phyloP scores from a whole-genome alignment of 108 stramenopile species.

The Fistulifera pelliculosa region DNA sequence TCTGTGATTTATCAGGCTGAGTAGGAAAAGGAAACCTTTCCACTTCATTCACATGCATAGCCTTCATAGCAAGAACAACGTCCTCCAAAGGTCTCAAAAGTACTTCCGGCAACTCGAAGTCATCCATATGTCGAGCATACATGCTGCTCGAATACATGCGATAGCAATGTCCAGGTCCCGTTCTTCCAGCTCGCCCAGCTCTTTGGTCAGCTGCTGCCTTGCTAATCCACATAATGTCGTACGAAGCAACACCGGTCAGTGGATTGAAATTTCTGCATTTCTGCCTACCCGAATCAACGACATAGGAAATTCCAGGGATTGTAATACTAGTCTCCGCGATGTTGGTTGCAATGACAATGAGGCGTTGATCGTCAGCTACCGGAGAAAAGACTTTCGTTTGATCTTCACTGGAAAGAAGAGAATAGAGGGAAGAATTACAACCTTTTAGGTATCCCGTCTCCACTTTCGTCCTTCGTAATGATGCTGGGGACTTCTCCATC shows the following conservation, averaged over 20 bases:
- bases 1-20: slow-evolving; percentile 56
- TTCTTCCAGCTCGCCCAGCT: slow-evolving; percentile 93
- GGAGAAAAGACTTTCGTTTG: slow-evolving; percentile 88
- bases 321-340: slow-evolving; percentile 95
- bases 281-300: slow-evolving; percentile 95
- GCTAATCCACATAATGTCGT: slow-evolving; percentile 94
- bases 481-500: neutral
- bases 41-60: slow-evolving; percentile 70
- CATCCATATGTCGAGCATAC: slow-evolving; percentile 81
- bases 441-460: slow-evolving; percentile 51
- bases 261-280: slow-evolving; percentile 86
- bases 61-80: slow-evolving; percentile 87
- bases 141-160: slow-evolving; percentile 89
- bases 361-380: slow-evolving; percentile 78
- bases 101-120: slow-evolving; percentile 81
- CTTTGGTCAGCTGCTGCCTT: slow-evolving; percentile 96
- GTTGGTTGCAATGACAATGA: slow-evolving; percentile 95
- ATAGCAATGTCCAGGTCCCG: slow-evolving; percentile 96
- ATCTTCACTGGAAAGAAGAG: slow-evolving; percentile 85
- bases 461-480: neutral
- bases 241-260: slow-evolving; percentile 77
- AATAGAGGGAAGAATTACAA: slow-evolving; percentile 88
- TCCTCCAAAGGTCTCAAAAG: slow-evolving; percentile 78
- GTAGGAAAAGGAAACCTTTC: slow-evolving; percentile 63
- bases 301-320: slow-evolving; percentile 80